Conservation (phyloP, 306 rosid species). For the Benincasa hispida region DNA sequence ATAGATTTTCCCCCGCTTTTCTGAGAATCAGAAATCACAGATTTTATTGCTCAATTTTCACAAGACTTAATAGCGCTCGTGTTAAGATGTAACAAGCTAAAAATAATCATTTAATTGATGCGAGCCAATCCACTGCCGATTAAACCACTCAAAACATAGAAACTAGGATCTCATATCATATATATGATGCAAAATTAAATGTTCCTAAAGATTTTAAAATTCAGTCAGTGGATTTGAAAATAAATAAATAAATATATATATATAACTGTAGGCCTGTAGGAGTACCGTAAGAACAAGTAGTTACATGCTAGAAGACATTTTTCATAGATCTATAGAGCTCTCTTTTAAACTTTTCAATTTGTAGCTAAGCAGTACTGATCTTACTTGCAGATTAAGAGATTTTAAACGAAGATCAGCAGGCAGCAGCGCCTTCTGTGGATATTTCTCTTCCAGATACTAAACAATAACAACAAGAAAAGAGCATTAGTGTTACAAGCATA, state of each 20-base stretch:
- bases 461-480: background rate
- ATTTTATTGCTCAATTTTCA: background rate
- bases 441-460: conserved; percentile 38
- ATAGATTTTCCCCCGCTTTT: background rate
- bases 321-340: background rate
- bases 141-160: background rate
- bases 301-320: background rate
- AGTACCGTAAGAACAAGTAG: background rate
- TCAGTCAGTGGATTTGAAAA: background rate
- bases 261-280: background rate
- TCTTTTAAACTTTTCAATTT: background rate
- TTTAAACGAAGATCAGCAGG: conserved; percentile 28
- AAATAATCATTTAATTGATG: background rate
- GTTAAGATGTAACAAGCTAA: background rate
- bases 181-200: background rate
- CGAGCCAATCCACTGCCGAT: background rate
- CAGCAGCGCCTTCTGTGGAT: conserved; percentile 25
- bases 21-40: background rate
- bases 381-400: conserved; percentile 43
- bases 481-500: background rate
- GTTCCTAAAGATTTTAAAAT: background rate
- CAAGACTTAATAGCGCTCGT: background rate
- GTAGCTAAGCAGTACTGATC: background rate
- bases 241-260: background rate
- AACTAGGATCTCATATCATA: background rate